Conservation (phyloP, 2,329 filamentous ascomycete species). For the Fusarium robinianum region DNA sequence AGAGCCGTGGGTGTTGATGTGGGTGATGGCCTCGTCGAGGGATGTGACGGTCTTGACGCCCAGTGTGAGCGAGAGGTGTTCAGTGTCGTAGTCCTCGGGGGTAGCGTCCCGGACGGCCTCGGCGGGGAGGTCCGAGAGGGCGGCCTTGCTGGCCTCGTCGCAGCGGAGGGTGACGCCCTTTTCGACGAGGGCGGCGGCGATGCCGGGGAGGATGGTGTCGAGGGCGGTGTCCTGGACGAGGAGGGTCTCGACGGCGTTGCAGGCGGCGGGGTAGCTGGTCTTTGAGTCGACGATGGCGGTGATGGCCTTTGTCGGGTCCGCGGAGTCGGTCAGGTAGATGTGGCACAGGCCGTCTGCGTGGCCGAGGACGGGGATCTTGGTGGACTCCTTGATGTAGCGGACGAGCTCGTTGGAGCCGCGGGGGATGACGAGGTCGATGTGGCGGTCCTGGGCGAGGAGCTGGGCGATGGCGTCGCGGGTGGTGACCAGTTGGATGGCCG, state of each 20-base stretch:
- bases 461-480: conserved; percentile 89
- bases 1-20: conserved; percentile 92
- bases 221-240: conserved; percentile 78
- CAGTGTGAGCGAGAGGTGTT: conserved; percentile 84
- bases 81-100: conserved; percentile 79
- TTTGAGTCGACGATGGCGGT: conserved; percentile 89
- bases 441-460: conserved; percentile 80
- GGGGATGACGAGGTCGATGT: conserved; percentile 95
- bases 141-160: conserved; percentile 69
- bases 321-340: conserved; percentile 81
- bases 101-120: conserved; percentile 65
- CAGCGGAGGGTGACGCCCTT: conserved; percentile 85
- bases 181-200: conserved; percentile 73
- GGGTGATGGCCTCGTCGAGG: conserved; percentile 73
- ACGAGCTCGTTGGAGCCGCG: conserved; percentile 90
- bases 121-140: conserved; percentile 54
- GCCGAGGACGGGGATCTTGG: conserved; percentile 92
- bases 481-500: conserved; percentile 89
- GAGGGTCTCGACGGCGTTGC: conserved; percentile 91
- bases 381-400: conserved; percentile 84
- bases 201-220: conserved; percentile 66
- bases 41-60: conserved; percentile 78
- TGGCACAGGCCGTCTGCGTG: conserved; percentile 94
- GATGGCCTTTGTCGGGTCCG: conserved; percentile 71
- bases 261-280: conserved; percentile 91